Evolutionary conservation across 176 grass and related monocot genomes (phyloP).

Genomic region (Oropetium thomaeum): DNA sequence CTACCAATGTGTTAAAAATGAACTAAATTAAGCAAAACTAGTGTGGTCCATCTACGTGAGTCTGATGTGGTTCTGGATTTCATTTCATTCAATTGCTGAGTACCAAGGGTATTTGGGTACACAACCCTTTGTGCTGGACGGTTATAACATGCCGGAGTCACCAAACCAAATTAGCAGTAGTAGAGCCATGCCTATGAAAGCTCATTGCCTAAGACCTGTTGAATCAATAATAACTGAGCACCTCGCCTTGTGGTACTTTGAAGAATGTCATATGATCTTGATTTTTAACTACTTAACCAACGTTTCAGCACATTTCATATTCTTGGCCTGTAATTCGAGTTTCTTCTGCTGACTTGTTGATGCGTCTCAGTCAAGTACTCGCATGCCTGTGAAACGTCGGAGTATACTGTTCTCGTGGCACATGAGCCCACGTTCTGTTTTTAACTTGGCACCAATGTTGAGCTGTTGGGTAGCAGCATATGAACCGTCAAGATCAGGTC

Average conservation of each 20-base stretch:
- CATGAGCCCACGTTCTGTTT: constrained; percentile 2
- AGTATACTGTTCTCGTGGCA: background rate
- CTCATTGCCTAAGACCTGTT: background rate
- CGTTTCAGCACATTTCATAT: background rate
- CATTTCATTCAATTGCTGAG: background rate
- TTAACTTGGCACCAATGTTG: background rate
- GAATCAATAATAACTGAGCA: background rate
- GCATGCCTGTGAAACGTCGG: background rate
- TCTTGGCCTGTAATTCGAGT: background rate
- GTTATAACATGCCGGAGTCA: background rate
- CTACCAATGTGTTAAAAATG: constrained; percentile 10
- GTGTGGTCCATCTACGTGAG: background rate
- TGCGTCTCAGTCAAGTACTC: background rate
- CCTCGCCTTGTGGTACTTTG: background rate
- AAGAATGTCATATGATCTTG: background rate
- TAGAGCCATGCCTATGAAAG: background rate
- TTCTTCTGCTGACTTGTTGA: background rate
- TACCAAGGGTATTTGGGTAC: background rate
- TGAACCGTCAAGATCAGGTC: too few species aligned
- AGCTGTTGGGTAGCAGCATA: constrained; percentile 25
- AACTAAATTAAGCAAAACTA: background rate
- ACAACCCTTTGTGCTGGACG: background rate
- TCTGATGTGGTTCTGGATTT: background rate
- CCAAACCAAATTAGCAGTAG: background rate
- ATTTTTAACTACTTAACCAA: background rate